These are phyloP conservation scores for Moricandia moricandioides DNA, from an alignment of 345 rosid genomes.

Conservation along the genomic window DNA sequence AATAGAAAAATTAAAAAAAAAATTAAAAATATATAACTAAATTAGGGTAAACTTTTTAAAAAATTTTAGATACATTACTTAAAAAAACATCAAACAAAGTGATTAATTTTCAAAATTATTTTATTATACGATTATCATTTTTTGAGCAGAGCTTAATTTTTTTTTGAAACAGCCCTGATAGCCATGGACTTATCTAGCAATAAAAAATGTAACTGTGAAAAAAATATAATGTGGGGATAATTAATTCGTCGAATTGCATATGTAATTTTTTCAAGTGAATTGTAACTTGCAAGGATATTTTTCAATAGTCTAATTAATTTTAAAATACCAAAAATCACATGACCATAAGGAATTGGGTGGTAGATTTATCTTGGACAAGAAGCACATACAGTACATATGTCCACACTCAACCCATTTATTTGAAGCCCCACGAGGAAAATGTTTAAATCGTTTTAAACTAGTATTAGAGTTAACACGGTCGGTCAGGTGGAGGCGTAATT, in stretches of 20 bases:
- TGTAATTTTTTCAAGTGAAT: not conserved
- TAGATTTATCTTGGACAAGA: not conserved
- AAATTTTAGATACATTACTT: too few relatives aligned
- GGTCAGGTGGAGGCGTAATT: not conserved
- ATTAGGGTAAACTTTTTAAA: too few relatives aligned
- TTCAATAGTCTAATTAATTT: not conserved
- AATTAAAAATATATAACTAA: too few relatives aligned
- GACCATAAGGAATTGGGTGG: not conserved
- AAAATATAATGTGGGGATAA: not conserved
- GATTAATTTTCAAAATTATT: too few relatives aligned
- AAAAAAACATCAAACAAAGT: too few relatives aligned
- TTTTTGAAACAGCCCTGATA: too few relatives aligned
- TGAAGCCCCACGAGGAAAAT: constrained; percentile 11
- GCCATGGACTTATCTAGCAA: not conserved
- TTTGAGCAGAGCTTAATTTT: too few relatives aligned
- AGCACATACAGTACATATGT: too few relatives aligned
- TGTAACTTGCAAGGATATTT: not conserved
- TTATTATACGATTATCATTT: too few relatives aligned
- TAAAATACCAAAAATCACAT: not conserved
- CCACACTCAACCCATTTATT: not conserved
- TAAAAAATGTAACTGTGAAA: not conserved
- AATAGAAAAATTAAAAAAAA: too few relatives aligned
- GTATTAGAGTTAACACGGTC: constrained; percentile 3
- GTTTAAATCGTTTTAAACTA: not conserved
- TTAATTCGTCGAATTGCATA: not conserved